Percentiles rank a stretch among this genome's conserved stretches.
These are phyloP conservation scores for Monosporascus sp. DNA, from an alignment of 2,329 filamentous ascomycete genomes.

Conservation along the genomic window DNA sequence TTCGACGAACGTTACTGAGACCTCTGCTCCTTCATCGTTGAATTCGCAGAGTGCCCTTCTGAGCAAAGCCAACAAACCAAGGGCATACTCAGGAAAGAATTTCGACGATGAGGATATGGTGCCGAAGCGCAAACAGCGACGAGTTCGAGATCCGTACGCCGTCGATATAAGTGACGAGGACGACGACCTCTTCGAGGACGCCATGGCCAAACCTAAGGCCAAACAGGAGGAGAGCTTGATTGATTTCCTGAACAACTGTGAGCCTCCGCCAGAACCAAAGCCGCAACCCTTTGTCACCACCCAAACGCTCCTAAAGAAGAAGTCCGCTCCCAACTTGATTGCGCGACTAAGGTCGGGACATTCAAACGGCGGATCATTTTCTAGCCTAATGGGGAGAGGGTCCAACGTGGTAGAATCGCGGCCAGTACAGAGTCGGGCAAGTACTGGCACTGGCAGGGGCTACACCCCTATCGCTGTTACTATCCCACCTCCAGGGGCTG, in stretches of 20 bases:
- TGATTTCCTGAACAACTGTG: slow-evolving; percentile 66
- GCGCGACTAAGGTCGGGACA: slow-evolving; percentile 44
- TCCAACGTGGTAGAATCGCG: slow-evolving; percentile 27
- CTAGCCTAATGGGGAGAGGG: slow-evolving; percentile 16
- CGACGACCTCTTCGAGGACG: slow-evolving; percentile 46
- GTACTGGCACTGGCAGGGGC: slow-evolving; percentile 29
- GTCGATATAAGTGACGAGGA: slow-evolving; percentile 75
- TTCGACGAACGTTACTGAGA: slow-evolving; percentile 53
- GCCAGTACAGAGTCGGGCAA: slow-evolving; percentile 35
- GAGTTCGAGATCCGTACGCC: slow-evolving; percentile 86
- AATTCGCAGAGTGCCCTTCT: slow-evolving; percentile 72
- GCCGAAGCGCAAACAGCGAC: slow-evolving; percentile 68
- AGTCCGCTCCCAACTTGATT: slow-evolving; percentile 57
- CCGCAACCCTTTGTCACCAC: slow-evolving; percentile 30
- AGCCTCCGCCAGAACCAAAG: slow-evolving; percentile 53
- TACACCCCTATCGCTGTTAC: slow-evolving; percentile 51
- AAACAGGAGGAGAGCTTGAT: slow-evolving; percentile 63
- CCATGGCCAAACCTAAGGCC: slow-evolving; percentile 36
- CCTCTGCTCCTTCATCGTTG: slow-evolving; percentile 58
- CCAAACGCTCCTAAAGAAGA: slow-evolving; percentile 51
- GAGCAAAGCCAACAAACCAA: slow-evolving; percentile 35
- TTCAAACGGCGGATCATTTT: slow-evolving; percentile 23
- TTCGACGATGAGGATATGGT: slow-evolving; percentile 50
- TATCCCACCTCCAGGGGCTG: slow-evolving; percentile 41
- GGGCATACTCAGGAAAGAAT: slow-evolving; percentile 28